Conservation (phyloP, 768 basidiomycete species). For the Suillus cothurnatus region DNA sequence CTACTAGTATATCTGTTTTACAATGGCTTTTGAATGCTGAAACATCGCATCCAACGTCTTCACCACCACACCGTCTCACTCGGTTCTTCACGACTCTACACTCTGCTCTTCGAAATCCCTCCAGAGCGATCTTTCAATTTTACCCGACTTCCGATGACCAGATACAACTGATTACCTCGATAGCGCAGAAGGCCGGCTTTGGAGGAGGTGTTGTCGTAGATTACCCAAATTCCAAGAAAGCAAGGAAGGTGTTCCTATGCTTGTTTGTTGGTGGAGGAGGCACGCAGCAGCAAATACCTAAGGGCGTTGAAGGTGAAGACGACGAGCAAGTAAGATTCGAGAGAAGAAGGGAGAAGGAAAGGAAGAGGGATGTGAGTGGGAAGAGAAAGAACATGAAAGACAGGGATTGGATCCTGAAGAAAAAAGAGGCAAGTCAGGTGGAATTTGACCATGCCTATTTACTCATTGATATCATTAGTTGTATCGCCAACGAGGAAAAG, state of each 20-base stretch:
- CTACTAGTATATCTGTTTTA: constrained; percentile 87
- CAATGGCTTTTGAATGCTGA: constrained; percentile 99
- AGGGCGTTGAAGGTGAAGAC: constrained; percentile 73
- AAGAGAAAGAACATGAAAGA: constrained; percentile 76
- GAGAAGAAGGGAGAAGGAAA: constrained; percentile 70
- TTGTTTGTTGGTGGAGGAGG: constrained; percentile 86
- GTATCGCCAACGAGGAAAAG: constrained; percentile 84
- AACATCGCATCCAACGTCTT: constrained; percentile 85
- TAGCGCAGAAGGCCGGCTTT: constrained; percentile 93
- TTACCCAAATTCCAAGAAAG: constrained; percentile 96
- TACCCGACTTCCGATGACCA: constrained; percentile 98
- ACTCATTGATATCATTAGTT: constrained; percentile 44
- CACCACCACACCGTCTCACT: constrained; percentile 80
- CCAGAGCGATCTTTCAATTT: constrained; percentile 88
- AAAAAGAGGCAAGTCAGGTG: constrained; percentile 78
- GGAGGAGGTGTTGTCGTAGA: constrained; percentile 96
- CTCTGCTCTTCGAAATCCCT: constrained; percentile 82
- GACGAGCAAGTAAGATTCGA: constrained; percentile 72
- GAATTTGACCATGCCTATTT: not conserved
- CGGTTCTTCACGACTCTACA: constrained; percentile 94
- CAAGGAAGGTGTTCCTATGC: constrained; percentile 92
- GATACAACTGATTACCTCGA: constrained; percentile 90
- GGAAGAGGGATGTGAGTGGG: constrained; percentile 54
- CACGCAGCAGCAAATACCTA: constrained; percentile 68
- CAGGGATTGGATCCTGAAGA: constrained; percentile 92